phyloP scores from a whole-genome alignment of 805 yeast species.

The Hanseniaspora hatyaiensis region DNA sequence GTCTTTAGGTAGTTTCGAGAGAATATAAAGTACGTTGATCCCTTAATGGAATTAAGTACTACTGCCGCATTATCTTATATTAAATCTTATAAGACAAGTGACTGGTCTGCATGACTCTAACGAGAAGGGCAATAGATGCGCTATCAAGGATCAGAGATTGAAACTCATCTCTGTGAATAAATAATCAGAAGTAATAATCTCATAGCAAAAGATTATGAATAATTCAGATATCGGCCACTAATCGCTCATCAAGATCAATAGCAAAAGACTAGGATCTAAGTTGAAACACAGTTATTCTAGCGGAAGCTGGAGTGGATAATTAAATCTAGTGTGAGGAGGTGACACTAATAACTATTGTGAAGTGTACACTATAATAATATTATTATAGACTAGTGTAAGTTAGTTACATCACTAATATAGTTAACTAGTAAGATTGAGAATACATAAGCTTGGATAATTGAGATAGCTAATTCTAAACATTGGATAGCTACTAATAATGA shows the following conservation, averaged over 20 bases:
- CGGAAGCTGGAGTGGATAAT: constrained; percentile 12
- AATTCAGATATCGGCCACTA: constrained; percentile 4
- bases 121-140: constrained; percentile 8
- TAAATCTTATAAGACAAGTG: neutral
- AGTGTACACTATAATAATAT: too few relatives aligned
- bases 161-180: constrained; percentile 3
- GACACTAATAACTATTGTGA: too few relatives aligned
- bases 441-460: constrained; percentile 25
- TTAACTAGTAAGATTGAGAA: constrained; percentile 23
- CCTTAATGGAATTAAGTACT: too few relatives aligned
- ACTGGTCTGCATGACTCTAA: constrained; percentile 13
- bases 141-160: constrained; percentile 6
- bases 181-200: constrained; percentile 12
- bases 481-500: constrained; percentile 22
- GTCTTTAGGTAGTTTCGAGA: constrained; percentile 2
- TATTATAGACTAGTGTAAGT: constrained; percentile 25
- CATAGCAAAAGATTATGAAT: constrained; percentile 1
- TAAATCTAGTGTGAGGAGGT: neutral
- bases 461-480: constrained; percentile 24
- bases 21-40: too few relatives aligned
- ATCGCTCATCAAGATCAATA: constrained; percentile 15
- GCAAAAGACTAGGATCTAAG: constrained; percentile 9
- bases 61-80: neutral
- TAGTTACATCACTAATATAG: constrained; percentile 24
- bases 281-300: constrained; percentile 13